Conservation (phyloP, 2,329 filamentous ascomycete genomes). For the Fusarium tjaetaba region DNA sequence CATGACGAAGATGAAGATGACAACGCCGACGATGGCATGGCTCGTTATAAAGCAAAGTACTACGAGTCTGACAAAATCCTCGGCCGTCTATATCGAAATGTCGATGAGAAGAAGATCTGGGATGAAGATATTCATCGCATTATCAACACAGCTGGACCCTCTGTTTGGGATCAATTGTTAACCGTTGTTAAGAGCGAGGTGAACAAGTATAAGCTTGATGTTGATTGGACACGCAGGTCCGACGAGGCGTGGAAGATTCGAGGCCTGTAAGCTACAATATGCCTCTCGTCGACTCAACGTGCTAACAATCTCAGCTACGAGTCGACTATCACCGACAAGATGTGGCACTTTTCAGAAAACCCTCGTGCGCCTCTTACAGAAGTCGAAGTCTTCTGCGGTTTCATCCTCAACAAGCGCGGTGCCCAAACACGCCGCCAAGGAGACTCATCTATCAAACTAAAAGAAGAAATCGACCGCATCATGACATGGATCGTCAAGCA, state of each 20-base stretch:
- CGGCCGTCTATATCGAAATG: constrained; percentile 74
- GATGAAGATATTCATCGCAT: constrained; percentile 55
- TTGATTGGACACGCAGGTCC: constrained; percentile 49
- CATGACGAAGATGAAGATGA: constrained; percentile 49
- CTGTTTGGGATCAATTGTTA: constrained; percentile 58
- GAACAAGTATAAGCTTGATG: constrained; percentile 23
- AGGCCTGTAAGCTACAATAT: constrained; percentile 55
- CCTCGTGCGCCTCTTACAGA: constrained; percentile 57
- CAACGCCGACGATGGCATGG: constrained; percentile 55
- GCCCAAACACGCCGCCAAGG: constrained; percentile 61
- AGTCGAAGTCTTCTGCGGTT: constrained; percentile 65
- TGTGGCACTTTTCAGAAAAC: constrained; percentile 57
- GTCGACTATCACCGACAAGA: constrained; percentile 52
- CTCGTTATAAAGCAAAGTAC: constrained; percentile 60
- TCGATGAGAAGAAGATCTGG: constrained; percentile 78
- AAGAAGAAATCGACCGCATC: constrained; percentile 61
- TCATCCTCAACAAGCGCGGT: constrained; percentile 62
- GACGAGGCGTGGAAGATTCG: constrained; percentile 57
- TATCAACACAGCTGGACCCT: constrained; percentile 40
- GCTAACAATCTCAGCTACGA: constrained; percentile 56
- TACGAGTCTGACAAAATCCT: constrained; percentile 76
- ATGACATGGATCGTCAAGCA: constrained; percentile 53
- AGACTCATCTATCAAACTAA: constrained; percentile 61
- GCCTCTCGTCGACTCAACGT: constrained; percentile 39
- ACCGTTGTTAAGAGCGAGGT: constrained; percentile 34